Conservation (phyloP, 495 filamentous ascomycete genomes). For the Friedmanniomyces simplex region DNA sequence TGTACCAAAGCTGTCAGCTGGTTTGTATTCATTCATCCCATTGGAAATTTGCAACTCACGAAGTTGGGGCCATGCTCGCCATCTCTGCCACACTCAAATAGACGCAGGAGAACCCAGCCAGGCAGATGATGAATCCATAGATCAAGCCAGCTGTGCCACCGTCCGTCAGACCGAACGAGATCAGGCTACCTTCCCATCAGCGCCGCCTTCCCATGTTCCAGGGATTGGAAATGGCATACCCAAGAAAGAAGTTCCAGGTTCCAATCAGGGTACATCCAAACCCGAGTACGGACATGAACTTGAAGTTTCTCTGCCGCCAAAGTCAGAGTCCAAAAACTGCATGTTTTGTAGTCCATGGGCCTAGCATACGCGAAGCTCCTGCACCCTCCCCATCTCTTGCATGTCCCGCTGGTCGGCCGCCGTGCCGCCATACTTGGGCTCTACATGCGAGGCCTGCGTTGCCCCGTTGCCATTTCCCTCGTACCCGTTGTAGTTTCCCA, state of each 20-base stretch:
- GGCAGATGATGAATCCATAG: constrained; percentile 3
- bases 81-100: constrained; percentile 7
- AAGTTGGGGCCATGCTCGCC: constrained; percentile 14
- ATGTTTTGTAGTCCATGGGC: not conserved
- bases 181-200: constrained; percentile 19
- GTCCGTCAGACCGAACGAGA: constrained; percentile 11
- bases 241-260: constrained; percentile 39
- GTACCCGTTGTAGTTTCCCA: too few species aligned
- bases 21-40: not conserved
- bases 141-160: constrained; percentile 14
- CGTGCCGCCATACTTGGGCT: not conserved
- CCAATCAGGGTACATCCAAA: constrained; percentile 42
- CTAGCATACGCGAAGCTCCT: not conserved
- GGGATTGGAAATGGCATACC: not conserved
- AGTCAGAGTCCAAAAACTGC: not conserved
- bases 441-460: not conserved
- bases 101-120: not conserved
- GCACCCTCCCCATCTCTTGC: not conserved
- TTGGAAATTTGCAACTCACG: not conserved
- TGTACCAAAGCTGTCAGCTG: constrained; percentile 14
- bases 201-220: not conserved
- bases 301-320: constrained; percentile 35
- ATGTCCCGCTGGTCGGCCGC: not conserved
- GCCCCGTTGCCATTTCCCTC: too few species aligned
- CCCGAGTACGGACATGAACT: constrained; percentile 38